Conservation (phyloP, 768 basidiomycete species). For the Podaxis carcinomalis region DNA sequence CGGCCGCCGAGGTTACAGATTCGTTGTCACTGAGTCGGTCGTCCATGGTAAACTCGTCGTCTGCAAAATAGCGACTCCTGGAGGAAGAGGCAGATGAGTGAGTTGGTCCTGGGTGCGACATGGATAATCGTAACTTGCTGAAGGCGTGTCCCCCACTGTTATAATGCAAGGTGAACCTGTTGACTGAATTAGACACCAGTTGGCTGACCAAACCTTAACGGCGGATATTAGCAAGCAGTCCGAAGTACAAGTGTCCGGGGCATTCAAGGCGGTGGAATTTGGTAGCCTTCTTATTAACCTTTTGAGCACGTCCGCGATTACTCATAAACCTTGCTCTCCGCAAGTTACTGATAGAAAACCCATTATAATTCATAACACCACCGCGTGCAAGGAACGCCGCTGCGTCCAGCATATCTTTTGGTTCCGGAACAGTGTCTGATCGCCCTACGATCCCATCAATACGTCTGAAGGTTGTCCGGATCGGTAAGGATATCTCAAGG, state of each 20-base stretch:
- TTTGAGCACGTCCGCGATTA: not conserved
- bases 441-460: not conserved
- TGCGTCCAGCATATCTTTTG: not conserved
- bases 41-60: conserved; percentile 9
- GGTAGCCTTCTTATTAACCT: not conserved
- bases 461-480: not conserved
- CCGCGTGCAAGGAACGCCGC: not conserved
- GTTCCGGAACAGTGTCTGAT: not conserved
- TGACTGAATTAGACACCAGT: conserved; percentile 9
- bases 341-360: not conserved
- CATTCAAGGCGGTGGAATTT: not conserved
- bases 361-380: not conserved
- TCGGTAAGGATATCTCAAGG: not conserved
- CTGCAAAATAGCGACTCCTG: not conserved
- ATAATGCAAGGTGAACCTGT: not conserved
- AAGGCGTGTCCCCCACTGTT: conserved; percentile 1
- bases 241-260: not conserved
- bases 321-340: not conserved
- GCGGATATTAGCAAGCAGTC: conserved; percentile 8
- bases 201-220: conserved; percentile 5
- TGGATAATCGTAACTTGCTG: not conserved
- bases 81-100: not conserved
- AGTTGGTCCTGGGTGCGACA: not conserved
- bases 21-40: conserved; percentile 1
- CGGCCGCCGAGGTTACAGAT: conserved; percentile 3